phyloP scores from a whole-genome alignment of 2,329 filamentous ascomycete genomes.

The Didymella exigua region DNA sequence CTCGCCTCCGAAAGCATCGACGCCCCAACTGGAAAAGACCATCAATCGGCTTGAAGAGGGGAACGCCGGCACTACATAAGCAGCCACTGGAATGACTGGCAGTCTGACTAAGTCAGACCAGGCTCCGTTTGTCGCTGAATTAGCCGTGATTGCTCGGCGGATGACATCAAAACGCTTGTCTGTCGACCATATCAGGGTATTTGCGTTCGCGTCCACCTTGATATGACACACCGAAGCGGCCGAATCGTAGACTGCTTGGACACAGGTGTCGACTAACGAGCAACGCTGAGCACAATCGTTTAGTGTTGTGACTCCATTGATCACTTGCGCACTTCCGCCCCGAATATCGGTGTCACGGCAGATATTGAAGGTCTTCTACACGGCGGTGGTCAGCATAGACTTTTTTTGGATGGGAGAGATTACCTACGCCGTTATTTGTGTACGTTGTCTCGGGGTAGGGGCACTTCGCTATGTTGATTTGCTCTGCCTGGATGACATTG shows the following conservation, averaged over 20 bases:
- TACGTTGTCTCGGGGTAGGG: constrained; percentile 29
- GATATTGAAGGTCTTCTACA: constrained; percentile 28
- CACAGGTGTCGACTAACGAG: constrained; percentile 25
- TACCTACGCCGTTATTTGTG: constrained; percentile 24
- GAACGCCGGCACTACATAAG: constrained; percentile 35
- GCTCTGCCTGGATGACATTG: constrained; percentile 31
- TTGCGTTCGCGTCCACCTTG: constrained; percentile 29
- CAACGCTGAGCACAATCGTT: constrained; percentile 34
- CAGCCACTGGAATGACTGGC: constrained; percentile 38
- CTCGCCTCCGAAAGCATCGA: constrained; percentile 33
- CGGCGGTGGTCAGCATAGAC: neutral
- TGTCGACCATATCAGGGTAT: constrained; percentile 36
- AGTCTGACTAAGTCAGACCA: constrained; percentile 36
- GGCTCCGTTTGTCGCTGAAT: constrained; percentile 24
- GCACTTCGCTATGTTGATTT: constrained; percentile 33
- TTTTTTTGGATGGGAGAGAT: no score
- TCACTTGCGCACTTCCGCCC: constrained; percentile 24
- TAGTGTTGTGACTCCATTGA: constrained; percentile 18
- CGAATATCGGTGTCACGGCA: constrained; percentile 34
- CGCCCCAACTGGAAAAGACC: constrained; percentile 37
- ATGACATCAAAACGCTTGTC: constrained; percentile 37
- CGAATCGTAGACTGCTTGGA: constrained; percentile 31
- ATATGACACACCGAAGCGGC: constrained; percentile 26
- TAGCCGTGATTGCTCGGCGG: constrained; percentile 19
- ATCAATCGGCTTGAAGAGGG: constrained; percentile 29